Base-by-base conservation (phyloP, 2,329 filamentous ascomycete genomes). In the Pseudogymnoascus sp. region DNA sequence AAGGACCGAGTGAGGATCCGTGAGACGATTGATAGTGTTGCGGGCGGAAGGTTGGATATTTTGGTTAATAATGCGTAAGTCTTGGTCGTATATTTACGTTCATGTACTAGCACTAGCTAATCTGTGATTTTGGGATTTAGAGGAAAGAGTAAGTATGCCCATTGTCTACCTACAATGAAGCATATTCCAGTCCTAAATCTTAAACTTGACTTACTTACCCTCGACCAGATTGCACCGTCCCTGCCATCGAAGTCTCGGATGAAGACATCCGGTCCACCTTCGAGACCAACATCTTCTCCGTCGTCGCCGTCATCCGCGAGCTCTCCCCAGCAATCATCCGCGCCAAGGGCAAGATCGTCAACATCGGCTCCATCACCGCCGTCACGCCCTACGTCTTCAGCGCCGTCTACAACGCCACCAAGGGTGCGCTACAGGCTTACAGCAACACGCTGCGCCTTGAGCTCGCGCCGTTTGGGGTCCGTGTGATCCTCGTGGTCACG, bases 381-480 rank as follows among this genome's bases (percentile, higher is more conserved):
- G 62, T 68, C 4, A 65, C 71, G 37, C 67, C 68, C 0, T 66
- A 71, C 2, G 72, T 72, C 6, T 77, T 76, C 62, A 68, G 73
- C 2, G 71, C 70, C 6, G 67, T 72, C 18, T 79, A 78, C 66
- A 76, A 75, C 58, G 72, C 75, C 6, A 74, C 71, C 59, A 79
- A 79, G 58, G 75, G 72, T 0, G 76, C 77, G 0, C 66, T 78
- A 0, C 68, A 72, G n/a, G 67, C 70, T 41, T 69, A 76, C 57
- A 71, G 71, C 2, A 68, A 74, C 59, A 73, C 72, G 7, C 62
- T 78, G 66, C 73, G 75, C 2, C 63, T 76, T 22, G 76, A 78
- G 64, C 70, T 78, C 1, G 32, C 54, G 8, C 61, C 62, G 12
- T 64, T 60, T 11, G 61, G 50, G 11, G 61, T 64, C 5, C 18